Evolutionary conservation across 257 asterid genomes (phyloP).

Genomic region (Gentiana straminea): DNA sequence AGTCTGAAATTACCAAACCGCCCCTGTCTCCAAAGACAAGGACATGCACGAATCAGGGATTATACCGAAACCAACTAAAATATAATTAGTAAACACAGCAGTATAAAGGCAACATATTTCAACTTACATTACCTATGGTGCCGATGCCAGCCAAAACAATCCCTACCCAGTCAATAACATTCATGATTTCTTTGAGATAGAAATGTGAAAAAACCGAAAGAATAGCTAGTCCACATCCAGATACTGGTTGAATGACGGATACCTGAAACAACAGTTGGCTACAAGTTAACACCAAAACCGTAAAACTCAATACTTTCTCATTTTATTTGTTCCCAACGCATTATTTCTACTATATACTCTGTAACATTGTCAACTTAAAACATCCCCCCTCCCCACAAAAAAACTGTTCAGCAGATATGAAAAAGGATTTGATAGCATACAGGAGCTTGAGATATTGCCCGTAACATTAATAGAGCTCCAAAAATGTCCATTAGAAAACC

Average conservation of each 20-base stretch:
- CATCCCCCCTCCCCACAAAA: neutral
- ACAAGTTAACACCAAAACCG: neutral
- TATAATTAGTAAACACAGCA: neutral
- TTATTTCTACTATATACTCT: neutral
- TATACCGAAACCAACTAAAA: neutral
- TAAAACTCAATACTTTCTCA: too few relatives aligned
- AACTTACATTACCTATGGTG: conserved; percentile 80
- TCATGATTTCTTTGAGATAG: conserved; percentile 94
- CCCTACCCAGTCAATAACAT: conserved; percentile 91
- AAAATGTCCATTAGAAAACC: conserved; percentile 92
- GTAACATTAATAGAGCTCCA: conserved; percentile 90
- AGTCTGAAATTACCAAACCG: too few relatives aligned
- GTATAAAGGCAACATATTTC: neutral
- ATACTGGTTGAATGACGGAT: conserved; percentile 95
- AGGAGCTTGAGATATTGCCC: conserved; percentile 93
- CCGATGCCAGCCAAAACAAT: conserved; percentile 90
- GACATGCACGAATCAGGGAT: neutral
- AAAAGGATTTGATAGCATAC: conserved; percentile 30
- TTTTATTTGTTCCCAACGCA: too few relatives aligned
- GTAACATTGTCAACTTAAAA: neutral
- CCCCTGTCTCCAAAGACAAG: neutral
- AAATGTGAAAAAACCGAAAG: conserved; percentile 96
- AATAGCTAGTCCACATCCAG: conserved; percentile 98
- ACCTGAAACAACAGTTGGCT: conserved; percentile 34
- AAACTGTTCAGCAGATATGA: neutral